Base-by-base conservation (phyloP, 805 yeast species). In the Zygotorulaspora chibaensis region DNA sequence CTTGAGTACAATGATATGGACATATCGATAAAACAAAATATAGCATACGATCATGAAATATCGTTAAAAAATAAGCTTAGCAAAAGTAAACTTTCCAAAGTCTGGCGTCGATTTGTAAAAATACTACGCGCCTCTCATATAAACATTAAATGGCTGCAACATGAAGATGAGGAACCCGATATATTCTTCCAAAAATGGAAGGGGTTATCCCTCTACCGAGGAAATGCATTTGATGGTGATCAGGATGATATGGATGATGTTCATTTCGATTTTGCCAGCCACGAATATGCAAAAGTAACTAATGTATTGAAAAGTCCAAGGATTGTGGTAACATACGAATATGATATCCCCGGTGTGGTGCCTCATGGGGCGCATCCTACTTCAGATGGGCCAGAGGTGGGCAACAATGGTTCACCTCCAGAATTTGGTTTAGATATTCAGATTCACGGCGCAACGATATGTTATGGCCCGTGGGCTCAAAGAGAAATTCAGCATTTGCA, bases 381-480 rank as follows among this genome's bases (percentile, higher is more conserved):
- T 1, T 40, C 61, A 1, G 73, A 69, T 43, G 79, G 76, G 0
- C 72, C 81, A 1, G 84, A 79, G 51, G 67, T 81, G 28, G 84
- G 84, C 3, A 78, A 79, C 48, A 71, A 77, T 28, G 85, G 81
- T 3, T 51, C 72, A 3, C 68, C 83, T 0, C 89, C 89, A 1
- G 70, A 69, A 38, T 71, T 73, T 59, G 90, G 90, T 0, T 54
- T 83, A 7, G 83, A 83, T 42, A 42, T 90, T 8, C 71, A 71
- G 11, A 52, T 87, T 2, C 71, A 76, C 1, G 75, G 77, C 44
- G 80, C 88, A 0, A 81, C 86, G 0, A 67, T 88, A 1, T 83
- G 83, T 54, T 90, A 87, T 59, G 99, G 99, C 0, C 96, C 99
- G 0, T 91, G 97, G 96, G 86, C 96, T 0, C 95, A 93, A 48